Conservation (phyloP, 495 filamentous ascomycete species). For the Penicillium angulare region DNA sequence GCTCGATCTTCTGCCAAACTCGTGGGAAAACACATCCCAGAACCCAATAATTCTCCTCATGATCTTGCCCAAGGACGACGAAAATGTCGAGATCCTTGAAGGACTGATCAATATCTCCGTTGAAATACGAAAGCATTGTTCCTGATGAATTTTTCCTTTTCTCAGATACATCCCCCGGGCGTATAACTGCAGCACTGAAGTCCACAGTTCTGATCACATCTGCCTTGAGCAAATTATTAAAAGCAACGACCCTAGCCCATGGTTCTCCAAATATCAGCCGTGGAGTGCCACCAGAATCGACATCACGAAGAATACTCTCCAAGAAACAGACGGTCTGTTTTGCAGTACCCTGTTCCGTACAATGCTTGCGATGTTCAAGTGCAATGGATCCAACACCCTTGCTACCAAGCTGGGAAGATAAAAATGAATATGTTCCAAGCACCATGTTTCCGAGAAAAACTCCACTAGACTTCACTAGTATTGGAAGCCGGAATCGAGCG, state of each 20-base stretch:
- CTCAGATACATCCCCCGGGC: conserved; percentile 7
- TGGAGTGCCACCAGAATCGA: conserved; percentile 3
- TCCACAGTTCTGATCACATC: conserved; percentile 12
- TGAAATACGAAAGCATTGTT: conserved; percentile 18
- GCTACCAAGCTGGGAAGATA: conserved; percentile 4
- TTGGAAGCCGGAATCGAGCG: conserved; percentile 8
- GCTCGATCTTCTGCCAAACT: conserved; percentile 16
- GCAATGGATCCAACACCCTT: conserved; percentile 11
- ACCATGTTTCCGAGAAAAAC: conserved; percentile 21
- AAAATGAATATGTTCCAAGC: conserved; percentile 15
- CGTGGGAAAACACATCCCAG: conserved; percentile 12
- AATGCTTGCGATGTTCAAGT: conserved; percentile 11
- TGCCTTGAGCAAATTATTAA: conserved; percentile 20
- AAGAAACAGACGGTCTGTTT: conserved; percentile 9
- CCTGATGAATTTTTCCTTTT: conserved; percentile 14
- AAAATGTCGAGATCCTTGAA: conserved; percentile 13
- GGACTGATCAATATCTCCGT: conserved; percentile 8
- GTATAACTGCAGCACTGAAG: conserved; percentile 11
- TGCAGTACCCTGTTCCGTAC: conserved; percentile 12
- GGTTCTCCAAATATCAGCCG: conserved; percentile 14
- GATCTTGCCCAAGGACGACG: conserved; percentile 16
- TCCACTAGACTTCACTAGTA: conserved; percentile 4
- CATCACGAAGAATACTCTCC: conserved; percentile 5
- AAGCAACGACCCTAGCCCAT: conserved; percentile 2
- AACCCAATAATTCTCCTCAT: conserved; percentile 16